Evolutionary conservation across 2,329 filamentous ascomycete genomes (phyloP).

Genomic region (Ambrosiella cleistominuta): DNA sequence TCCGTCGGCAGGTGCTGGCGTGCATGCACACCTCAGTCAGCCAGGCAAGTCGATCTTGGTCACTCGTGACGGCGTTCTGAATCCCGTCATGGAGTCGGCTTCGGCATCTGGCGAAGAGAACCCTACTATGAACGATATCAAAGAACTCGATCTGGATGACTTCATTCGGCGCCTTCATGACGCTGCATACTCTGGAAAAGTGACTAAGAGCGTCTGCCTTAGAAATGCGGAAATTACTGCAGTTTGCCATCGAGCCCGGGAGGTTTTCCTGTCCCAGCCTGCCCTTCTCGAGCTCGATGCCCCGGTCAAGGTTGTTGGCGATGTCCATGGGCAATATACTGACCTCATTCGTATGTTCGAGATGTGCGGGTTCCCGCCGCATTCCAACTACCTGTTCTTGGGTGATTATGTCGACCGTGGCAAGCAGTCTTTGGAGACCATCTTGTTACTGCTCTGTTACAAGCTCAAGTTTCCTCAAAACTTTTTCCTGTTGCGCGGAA

Average conservation of each 20-base stretch:
- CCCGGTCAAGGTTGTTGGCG: slow-evolving; percentile 93
- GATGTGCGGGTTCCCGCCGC: slow-evolving; percentile 93
- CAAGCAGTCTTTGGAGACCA: slow-evolving; percentile 91
- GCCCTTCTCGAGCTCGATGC: slow-evolving; percentile 81
- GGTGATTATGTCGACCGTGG: slow-evolving; percentile 94
- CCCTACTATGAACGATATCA: slow-evolving; percentile 78
- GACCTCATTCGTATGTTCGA: slow-evolving; percentile 94
- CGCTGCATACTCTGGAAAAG: slow-evolving; percentile 87
- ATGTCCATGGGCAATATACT: slow-evolving; percentile 92
- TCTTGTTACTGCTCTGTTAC: slow-evolving; percentile 81
- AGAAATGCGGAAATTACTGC: slow-evolving; percentile 96
- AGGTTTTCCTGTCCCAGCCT: slow-evolving; percentile 80
- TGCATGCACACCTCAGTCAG: slow-evolving; percentile 42
- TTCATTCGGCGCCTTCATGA: slow-evolving; percentile 91
- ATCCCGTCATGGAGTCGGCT: slow-evolving; percentile 38
- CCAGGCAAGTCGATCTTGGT: slow-evolving; percentile 83
- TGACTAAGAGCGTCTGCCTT: slow-evolving; percentile 90
- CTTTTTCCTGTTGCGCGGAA: slow-evolving; percentile 86
- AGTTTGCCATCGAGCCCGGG: slow-evolving; percentile 75
- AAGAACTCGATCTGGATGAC: slow-evolving; percentile 86
- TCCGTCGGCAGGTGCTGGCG: slow-evolving; percentile 46
- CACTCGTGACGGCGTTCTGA: slow-evolving; percentile 55
- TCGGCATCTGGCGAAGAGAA: slow-evolving; percentile 20
- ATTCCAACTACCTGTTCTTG: slow-evolving; percentile 81
- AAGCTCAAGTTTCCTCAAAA: slow-evolving; percentile 96